Conservation (phyloP, 2,329 filamentous ascomycete genomes). For the Fusarium redolens region DNA sequence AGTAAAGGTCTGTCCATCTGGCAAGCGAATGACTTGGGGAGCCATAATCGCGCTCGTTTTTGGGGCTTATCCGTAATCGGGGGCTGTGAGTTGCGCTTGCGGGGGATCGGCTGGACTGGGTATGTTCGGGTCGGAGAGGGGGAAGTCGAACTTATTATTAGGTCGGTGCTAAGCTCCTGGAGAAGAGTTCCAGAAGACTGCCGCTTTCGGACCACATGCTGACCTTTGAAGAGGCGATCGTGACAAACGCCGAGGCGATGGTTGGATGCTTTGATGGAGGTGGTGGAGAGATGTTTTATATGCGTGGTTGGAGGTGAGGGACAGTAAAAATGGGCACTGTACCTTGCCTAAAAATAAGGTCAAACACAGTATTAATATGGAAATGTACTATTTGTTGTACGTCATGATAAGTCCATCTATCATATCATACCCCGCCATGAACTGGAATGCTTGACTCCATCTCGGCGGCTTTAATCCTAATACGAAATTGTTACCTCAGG, state of each 20-base stretch:
- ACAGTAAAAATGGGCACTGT: neutral
- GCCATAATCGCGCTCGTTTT: conserved; percentile 46
- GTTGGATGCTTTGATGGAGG: conserved; percentile 38
- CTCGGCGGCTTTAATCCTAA: neutral
- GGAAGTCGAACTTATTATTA: neutral
- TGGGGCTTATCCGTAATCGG: conserved; percentile 21
- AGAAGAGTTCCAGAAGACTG: conserved; percentile 43
- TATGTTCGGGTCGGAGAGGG: conserved; percentile 22
- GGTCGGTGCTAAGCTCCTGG: conserved; percentile 21
- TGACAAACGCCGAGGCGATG: conserved; percentile 47
- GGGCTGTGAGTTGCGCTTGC: conserved; percentile 24
- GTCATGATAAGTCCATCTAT: conserved; percentile 27
- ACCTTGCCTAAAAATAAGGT: rapidly evolving
- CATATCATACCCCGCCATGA: conserved; percentile 28
- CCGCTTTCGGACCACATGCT: conserved; percentile 41
- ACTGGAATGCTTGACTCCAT: conserved; percentile 1
- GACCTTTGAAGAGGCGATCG: conserved; percentile 42
- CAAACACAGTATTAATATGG: neutral
- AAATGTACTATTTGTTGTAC: conserved; percentile 7
- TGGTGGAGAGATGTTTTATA: conserved; percentile 37
- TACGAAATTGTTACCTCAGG: neutral
- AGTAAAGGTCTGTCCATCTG: conserved; percentile 86
- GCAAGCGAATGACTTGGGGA: conserved; percentile 72
- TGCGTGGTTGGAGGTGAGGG: conserved; percentile 16
- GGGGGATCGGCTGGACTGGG: conserved; percentile 37